Evolutionary conservation across 1,284 basidiomycete species (phyloP), one percentile per base, ranked within the genome.

Genomic region (Afroboletus lepidellus): DNA sequence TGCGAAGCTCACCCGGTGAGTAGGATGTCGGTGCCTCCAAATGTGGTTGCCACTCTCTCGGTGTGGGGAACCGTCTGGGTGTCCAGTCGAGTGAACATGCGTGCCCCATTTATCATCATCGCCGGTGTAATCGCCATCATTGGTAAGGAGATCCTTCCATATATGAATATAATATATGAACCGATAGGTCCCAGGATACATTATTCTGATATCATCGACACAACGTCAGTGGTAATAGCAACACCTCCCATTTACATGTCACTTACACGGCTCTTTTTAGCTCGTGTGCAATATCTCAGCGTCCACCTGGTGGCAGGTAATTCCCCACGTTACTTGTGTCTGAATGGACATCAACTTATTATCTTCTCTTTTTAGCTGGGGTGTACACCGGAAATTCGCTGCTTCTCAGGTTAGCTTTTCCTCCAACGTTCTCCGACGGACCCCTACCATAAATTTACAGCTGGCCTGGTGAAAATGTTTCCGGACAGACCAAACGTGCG

Each of bases 381-480:
- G 73, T 85, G 9, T 89, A 84, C 63, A 77, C 78, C 0, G 81
- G 78, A 20, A 85, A 81, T 60, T 77, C 83, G 9, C 64, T 84
- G 23, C 70, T 85, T 32, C 64, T 81, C 16, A 80, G 77, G 72
- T 71, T 52, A 9, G 39, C 25, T 15, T 34, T 16, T 29, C 25
- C 36, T 38, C 32, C 18, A 2, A 15, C 21, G 8, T 23, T 32
- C n/a, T 51, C 59, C 0, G 49, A 59, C 13, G 32, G 55, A n/a
- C 8, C 60, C 34, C 24, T 16, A 24, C 36, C 16, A 25, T 50
- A 8, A 46, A 4, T 24, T 29, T 5, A 13, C 18, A 80, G 79
- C 51, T 84, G 84, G 79, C 83, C 84, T 0, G 75, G 79, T n/a
- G 83, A 87, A 68, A 87, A 87, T 57, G 80, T 87, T n/a, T 80